Conservation (phyloP, 1,284 basidiomycete genomes). For the Ustilago trichophora region DNA sequence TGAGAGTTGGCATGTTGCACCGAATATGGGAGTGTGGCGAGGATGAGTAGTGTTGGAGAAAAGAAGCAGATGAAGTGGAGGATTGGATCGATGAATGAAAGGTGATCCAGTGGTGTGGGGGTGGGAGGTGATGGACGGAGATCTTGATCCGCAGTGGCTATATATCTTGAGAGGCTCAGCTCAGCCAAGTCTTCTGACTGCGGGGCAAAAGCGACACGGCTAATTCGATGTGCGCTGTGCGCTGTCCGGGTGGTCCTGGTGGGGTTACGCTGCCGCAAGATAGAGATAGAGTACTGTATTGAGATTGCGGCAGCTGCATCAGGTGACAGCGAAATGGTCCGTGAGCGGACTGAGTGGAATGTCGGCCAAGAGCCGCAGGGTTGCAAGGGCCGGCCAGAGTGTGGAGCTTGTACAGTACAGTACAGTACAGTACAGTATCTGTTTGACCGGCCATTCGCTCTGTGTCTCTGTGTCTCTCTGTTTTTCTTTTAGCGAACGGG, state of each 20-base stretch:
- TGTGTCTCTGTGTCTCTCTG: background rate
- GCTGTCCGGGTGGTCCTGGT: background rate
- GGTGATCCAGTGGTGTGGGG: background rate
- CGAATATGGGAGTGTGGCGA: background rate
- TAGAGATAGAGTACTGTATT: background rate
- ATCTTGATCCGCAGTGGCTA: background rate
- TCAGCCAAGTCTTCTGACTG: conserved; percentile 2
- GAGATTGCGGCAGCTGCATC: conserved; percentile 15
- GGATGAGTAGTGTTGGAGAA: background rate
- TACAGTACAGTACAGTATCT: too few relatives aligned
- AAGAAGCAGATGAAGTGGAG: background rate
- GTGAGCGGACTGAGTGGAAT: conserved; percentile 5
- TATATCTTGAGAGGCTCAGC: conserved; percentile 3
- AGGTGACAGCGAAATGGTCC: background rate
- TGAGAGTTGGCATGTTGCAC: conserved; percentile 49
- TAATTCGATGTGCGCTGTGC: background rate
- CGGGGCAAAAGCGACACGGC: conserved; percentile 12
- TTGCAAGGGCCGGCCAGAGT: too few relatives aligned
- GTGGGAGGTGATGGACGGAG: background rate
- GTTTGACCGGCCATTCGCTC: too few relatives aligned
- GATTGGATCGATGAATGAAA: background rate
- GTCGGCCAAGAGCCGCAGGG: conserved; percentile 36
- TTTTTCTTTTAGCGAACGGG: too few relatives aligned
- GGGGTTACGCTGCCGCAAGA: background rate
- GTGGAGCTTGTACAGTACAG: too few relatives aligned